Base-by-base conservation (phyloP, 768 basidiomycete genomes). In the Xerocomus spinulosus region DNA sequence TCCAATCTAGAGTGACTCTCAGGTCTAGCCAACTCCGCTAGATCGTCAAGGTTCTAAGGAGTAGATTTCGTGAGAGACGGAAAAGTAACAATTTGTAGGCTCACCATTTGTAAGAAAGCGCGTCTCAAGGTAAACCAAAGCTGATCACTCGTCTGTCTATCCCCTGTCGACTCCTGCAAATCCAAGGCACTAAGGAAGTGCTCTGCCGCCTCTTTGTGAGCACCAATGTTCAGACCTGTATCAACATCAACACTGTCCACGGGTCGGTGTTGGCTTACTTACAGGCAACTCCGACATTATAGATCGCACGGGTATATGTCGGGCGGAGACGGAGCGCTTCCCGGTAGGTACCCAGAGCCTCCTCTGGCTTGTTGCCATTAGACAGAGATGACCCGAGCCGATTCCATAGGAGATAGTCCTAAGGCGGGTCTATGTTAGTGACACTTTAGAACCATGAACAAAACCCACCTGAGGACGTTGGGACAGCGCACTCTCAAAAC, bases 281-380 rank as follows among this genome's bases (percentile, higher is more conserved):
- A 93, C 93, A 99, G 18, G 94, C 93, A 23, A 99, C 96, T 36
- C 94, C 96, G 29, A 99, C 90, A 59, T 99, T 99, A 63, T 95
- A 97, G 20, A 97, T 90, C 9, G 94, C 96, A 10, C 96, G 83
- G 1, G 96, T 98, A 65, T 96, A 99, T 0, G 92, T 94, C 23
- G 96, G 96, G 32, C 92, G 81, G 39, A 97, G 71, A 59, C 82
- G 84, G 21, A 99, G 75, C 0, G 96, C 96, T 64, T 93, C 83
- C 50, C 88, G 78, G 64, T 99, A 96, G 13, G 86, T 88, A 14
- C 86, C 87, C 9, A 92, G 70, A 4, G 95, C 94, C 64, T 94
- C 92, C 66, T 98, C 96, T 0, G 96, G 92, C 52, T 89, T 87
- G 55, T 81, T 90, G 1, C 91, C 92, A 63, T 99, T 99, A 6